Conservation (phyloP, 306 rosid species). For the Vigna nakashimae region DNA sequence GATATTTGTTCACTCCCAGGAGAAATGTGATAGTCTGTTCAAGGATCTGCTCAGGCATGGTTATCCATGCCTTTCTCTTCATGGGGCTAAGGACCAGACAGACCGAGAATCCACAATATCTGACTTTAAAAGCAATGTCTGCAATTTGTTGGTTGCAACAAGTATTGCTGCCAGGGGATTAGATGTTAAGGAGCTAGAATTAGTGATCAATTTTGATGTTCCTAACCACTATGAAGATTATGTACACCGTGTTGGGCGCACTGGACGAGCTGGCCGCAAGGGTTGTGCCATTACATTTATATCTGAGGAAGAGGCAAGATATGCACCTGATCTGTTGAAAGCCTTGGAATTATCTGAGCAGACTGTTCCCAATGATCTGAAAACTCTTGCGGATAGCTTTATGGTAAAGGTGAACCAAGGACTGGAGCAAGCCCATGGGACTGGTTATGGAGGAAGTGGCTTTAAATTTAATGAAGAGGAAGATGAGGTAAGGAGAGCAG, state of each 20-base stretch:
- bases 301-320: constrained; percentile 86
- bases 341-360: constrained; percentile 95
- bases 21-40: constrained; percentile 87
- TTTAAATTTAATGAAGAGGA: constrained; percentile 95
- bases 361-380: constrained; percentile 88
- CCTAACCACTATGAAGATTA: constrained; percentile 98
- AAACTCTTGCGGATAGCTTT: constrained; percentile 77
- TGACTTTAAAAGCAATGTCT: constrained; percentile 88
- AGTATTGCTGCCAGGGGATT: constrained; percentile 95
- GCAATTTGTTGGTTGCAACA: constrained; percentile 84
- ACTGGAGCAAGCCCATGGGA: constrained; percentile 91
- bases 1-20: constrained; percentile 93
- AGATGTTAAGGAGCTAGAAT: constrained; percentile 96
- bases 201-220: constrained; percentile 86
- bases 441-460: constrained; percentile 98
- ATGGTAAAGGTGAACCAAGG: constrained; percentile 85
- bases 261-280: constrained; percentile 95
- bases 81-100: constrained; percentile 92
- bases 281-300: constrained; percentile 94
- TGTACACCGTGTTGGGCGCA: constrained; percentile 96
- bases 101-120: constrained; percentile 94
- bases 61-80: constrained; percentile 92
- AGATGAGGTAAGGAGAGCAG: constrained; percentile 95
- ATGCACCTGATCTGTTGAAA: constrained; percentile 88
- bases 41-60: constrained; percentile 87